Percentiles rank a stretch among this genome's conserved stretches.
Conservation (phyloP, 345 rosid genomes). For the Cardiospermum halicacabum region DNA sequence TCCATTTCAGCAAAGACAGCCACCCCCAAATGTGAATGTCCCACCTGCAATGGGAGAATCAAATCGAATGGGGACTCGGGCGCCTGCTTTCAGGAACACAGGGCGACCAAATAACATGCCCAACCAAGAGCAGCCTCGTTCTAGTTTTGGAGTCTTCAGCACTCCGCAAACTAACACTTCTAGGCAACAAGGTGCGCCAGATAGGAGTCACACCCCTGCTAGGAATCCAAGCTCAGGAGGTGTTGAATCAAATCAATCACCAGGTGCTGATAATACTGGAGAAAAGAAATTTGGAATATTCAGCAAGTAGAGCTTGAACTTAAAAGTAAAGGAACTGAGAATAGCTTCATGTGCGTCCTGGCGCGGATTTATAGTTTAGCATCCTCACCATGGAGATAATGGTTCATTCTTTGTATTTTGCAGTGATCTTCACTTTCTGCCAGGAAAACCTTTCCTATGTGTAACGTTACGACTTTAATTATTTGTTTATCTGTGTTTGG, state of each 20-base stretch:
- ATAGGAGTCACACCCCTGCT: slow-evolving; percentile 2
- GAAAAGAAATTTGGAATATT: slow-evolving; percentile 26
- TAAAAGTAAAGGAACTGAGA: background rate
- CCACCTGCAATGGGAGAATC: slow-evolving; percentile 14
- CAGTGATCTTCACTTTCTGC: background rate
- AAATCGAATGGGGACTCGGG: slow-evolving; percentile 16
- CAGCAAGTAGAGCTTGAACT: slow-evolving; percentile 19
- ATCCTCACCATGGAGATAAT: background rate
- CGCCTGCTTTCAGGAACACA: slow-evolving; percentile 13
- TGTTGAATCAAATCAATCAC: slow-evolving; percentile 6
- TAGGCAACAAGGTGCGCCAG: slow-evolving; percentile 17
- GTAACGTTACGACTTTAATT: background rate
- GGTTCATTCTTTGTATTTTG: background rate
- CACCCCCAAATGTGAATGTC: slow-evolving; percentile 17
- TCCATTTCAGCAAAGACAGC: slow-evolving; percentile 20
- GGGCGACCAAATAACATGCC: slow-evolving; percentile 23
- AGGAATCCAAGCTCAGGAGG: slow-evolving; percentile 11
- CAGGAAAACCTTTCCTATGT: background rate
- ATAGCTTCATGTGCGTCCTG: background rate
- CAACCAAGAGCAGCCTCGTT: slow-evolving; percentile 20
- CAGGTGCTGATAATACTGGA: slow-evolving; percentile 9
- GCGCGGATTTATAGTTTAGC: background rate
- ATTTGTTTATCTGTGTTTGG: background rate
- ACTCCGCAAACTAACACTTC: slow-evolving; percentile 20
- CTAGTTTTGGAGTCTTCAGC: slow-evolving; percentile 63